Conservation (phyloP, 805 yeast genomes). For the Yarrowia osloensis region DNA sequence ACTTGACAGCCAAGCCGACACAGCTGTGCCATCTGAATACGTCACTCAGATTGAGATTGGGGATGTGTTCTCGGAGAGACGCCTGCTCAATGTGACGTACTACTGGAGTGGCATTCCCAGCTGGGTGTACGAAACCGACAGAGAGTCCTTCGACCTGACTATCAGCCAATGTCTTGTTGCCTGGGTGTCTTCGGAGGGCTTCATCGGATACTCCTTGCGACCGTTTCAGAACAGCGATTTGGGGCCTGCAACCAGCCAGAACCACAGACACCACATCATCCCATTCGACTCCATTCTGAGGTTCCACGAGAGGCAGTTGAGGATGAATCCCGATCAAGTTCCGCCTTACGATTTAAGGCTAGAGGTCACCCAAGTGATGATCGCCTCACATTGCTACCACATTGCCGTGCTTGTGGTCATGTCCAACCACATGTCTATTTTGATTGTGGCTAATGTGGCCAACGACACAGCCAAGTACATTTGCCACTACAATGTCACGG, state of each 20-base stretch:
- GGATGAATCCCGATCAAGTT: background rate
- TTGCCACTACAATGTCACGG: slow-evolving; percentile 7
- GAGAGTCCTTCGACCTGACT: slow-evolving; percentile 31
- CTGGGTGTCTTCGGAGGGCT: slow-evolving; percentile 29
- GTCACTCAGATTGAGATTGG: slow-evolving; percentile 11
- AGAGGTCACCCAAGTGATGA: slow-evolving; percentile 3
- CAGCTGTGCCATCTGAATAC: background rate
- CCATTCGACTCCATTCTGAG: background rate
- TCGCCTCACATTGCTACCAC: slow-evolving; percentile 4
- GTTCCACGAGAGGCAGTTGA: background rate
- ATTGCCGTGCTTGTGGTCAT: slow-evolving; percentile 1
- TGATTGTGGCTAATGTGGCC: slow-evolving; percentile 4
- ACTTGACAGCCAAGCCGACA: background rate
- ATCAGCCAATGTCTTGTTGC: slow-evolving; percentile 31
- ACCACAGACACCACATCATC: background rate
- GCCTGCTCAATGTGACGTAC: slow-evolving; percentile 25
- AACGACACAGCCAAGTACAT: background rate
- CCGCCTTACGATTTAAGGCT: background rate
- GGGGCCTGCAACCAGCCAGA: background rate
- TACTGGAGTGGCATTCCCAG: slow-evolving; percentile 24
- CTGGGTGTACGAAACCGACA: slow-evolving; percentile 31
- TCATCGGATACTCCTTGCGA: background rate
- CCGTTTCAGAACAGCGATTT: background rate
- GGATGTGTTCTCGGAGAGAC: slow-evolving; percentile 5
- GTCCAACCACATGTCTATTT: background rate